Conservation (phyloP, 495 filamentous ascomycete genomes). For the Cenococcum geophilum region DNA sequence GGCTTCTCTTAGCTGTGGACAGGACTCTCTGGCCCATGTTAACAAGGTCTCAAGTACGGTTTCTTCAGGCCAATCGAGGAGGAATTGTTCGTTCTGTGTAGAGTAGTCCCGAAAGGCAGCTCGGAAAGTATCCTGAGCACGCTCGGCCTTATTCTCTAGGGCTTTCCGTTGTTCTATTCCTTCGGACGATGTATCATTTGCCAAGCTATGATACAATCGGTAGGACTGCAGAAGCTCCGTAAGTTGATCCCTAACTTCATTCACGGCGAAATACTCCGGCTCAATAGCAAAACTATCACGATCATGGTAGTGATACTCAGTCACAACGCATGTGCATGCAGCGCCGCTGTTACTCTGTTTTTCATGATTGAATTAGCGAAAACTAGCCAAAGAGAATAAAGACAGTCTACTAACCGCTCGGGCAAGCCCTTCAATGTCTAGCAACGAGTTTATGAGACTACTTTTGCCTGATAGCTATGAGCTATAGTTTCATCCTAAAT, state of each 20-base stretch:
- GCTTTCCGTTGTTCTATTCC: conserved; percentile 23
- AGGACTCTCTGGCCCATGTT: conserved; percentile 7
- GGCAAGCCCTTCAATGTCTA: conserved; percentile 35
- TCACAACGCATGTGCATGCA: conserved; percentile 43
- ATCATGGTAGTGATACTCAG: conserved; percentile 40
- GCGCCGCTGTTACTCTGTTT: conserved; percentile 36
- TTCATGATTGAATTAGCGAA: conserved; percentile 1
- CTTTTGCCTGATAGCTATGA: conserved; percentile 35
- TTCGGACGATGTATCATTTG: conserved; percentile 5
- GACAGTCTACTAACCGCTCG: conserved; percentile 33
- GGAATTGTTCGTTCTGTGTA: conserved; percentile 8
- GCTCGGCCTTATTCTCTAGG: conserved; percentile 25
- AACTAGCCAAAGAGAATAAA: background rate
- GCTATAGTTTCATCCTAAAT: background rate
- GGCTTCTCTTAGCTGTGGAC: background rate
- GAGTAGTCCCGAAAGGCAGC: conserved; percentile 31
- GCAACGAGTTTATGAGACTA: conserved; percentile 41
- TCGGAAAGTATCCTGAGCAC: conserved; percentile 30
- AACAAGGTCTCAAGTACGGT: conserved; percentile 24
- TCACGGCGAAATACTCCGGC: conserved; percentile 35
- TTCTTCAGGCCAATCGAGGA: conserved; percentile 13
- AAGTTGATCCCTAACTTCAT: conserved; percentile 35
- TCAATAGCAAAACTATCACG: conserved; percentile 33
- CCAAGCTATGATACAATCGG: conserved; percentile 30
- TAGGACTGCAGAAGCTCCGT: conserved; percentile 35